These are phyloP conservation scores for Eucalyptus fibrosa DNA, from an alignment of 345 rosid species.

Conservation along the genomic window DNA sequence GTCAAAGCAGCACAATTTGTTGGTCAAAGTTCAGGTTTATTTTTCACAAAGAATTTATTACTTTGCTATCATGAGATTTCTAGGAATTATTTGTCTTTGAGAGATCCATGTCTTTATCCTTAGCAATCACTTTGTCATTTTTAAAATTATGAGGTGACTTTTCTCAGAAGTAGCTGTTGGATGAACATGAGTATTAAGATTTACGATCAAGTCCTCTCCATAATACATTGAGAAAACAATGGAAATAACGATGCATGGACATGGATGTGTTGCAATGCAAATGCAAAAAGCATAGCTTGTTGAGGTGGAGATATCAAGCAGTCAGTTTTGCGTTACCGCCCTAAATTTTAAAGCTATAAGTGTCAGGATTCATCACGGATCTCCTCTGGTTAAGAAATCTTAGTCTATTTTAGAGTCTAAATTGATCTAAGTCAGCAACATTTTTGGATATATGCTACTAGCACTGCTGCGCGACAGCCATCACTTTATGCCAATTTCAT, in stretches of 20 bases:
- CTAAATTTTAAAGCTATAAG: background rate
- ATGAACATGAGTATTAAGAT: background rate
- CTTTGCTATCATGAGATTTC: background rate
- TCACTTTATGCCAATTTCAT: background rate
- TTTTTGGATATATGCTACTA: background rate
- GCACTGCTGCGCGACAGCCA: background rate
- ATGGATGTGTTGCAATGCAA: background rate
- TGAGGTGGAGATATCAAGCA: background rate
- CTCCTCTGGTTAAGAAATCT: background rate
- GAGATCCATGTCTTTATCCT: background rate
- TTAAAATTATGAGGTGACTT: background rate
- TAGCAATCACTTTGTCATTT: background rate
- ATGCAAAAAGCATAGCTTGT: background rate
- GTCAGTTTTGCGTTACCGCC: background rate
- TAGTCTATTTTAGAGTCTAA: background rate
- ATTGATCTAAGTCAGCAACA: background rate
- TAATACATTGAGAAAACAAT: background rate
- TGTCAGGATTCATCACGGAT: background rate
- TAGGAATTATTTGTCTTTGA: background rate
- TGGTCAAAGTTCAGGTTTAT: constrained; percentile 97
- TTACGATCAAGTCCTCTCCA: background rate
- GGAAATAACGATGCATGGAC: background rate
- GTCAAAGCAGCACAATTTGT: constrained; percentile 91
- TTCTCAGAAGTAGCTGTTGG: background rate
- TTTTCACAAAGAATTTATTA: background rate